Evolutionary conservation across 2,329 filamentous ascomycete species (phyloP).

Genomic region (Chaetomium sp.): DNA sequence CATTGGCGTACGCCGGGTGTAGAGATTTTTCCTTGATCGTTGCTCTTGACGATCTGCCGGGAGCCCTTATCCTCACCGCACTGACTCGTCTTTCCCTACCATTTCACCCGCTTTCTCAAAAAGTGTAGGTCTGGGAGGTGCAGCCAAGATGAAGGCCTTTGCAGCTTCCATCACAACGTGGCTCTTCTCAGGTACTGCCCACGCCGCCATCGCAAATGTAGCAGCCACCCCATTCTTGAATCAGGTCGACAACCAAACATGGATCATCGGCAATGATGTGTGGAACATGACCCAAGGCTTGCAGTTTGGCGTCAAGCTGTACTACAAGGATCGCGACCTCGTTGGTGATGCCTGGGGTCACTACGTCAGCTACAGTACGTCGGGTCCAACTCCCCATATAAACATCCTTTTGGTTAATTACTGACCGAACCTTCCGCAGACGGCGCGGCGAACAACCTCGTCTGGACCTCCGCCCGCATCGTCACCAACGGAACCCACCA

Average conservation of each 20-base stretch:
- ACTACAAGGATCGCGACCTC: not conserved
- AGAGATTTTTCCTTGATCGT: too few species aligned
- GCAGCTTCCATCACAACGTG: too few species aligned
- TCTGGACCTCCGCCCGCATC: not conserved
- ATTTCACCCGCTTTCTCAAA: too few species aligned
- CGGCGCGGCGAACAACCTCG: not conserved
- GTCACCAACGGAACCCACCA: not conserved
- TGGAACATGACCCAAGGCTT: not conserved
- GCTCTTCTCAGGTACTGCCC: too few species aligned
- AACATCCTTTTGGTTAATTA: not conserved
- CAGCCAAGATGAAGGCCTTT: too few species aligned
- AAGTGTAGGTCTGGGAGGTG: too few species aligned
- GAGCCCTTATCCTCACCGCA: too few species aligned
- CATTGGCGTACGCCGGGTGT: too few species aligned
- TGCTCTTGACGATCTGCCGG: too few species aligned
- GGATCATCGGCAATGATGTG: not conserved
- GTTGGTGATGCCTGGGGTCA: not conserved
- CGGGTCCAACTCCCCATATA: not conserved
- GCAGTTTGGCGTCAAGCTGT: not conserved
- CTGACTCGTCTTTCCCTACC: too few species aligned
- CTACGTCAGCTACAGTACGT: slow-evolving; percentile 1
- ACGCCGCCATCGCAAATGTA: too few species aligned
- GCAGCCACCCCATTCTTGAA: not conserved
- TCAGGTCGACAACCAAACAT: not conserved
- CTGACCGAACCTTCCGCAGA: not conserved